Evolutionary conservation across 192 early-diverging fungal genomes (phyloP).

Genomic region (Entomortierella parvispora): DNA sequence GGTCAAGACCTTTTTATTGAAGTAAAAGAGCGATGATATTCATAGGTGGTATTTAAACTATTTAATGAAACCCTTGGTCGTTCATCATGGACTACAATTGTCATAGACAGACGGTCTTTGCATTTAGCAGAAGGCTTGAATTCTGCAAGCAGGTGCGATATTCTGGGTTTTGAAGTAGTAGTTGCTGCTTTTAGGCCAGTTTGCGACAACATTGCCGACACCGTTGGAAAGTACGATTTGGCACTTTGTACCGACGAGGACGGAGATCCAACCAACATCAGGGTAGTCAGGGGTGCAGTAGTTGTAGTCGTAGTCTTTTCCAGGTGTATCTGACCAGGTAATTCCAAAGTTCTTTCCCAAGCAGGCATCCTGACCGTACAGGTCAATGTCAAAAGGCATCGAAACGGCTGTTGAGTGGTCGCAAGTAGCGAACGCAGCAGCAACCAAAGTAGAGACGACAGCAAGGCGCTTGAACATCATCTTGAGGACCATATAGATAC

Average conservation of each 20-base stretch:
- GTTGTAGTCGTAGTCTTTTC: neutral
- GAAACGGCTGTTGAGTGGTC: neutral
- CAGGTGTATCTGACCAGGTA: neutral
- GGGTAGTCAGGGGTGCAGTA: conserved; percentile 1
- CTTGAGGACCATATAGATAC: neutral
- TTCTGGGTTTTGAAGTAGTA: neutral
- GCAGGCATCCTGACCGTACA: neutral
- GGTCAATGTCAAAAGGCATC: conserved; percentile 4
- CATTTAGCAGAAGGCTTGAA: conserved; percentile 2
- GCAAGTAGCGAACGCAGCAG: neutral
- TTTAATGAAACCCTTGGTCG: no score
- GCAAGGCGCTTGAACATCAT: conserved; percentile 6
- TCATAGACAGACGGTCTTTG: no score
- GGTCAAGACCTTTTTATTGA: no score
- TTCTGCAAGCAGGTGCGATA: neutral
- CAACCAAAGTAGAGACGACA: conserved; percentile 3
- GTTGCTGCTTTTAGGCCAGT: neutral
- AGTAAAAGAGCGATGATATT: no score
- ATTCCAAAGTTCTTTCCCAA: neutral
- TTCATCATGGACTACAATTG: no score
- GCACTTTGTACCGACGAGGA: conserved; percentile 3
- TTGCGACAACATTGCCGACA: neutral
- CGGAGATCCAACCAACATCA: neutral
- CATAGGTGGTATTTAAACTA: no score
- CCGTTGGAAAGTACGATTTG: neutral